phyloP scores from a whole-genome alignment of 2,329 filamentous ascomycete genomes.

The Talaromyces sp. region DNA sequence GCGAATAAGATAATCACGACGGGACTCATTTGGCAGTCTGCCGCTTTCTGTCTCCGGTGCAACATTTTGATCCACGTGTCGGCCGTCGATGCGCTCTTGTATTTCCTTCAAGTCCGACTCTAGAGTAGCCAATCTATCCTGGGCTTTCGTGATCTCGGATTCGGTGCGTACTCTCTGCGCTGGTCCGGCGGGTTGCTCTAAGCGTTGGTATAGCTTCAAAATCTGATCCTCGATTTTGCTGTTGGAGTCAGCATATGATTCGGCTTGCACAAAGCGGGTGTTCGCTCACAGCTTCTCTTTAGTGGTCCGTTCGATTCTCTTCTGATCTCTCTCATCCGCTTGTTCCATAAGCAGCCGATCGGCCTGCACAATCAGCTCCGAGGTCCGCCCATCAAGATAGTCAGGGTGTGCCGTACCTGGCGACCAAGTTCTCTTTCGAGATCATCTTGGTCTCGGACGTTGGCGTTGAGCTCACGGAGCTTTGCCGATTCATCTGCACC shows the following conservation, averaged over 20 bases:
- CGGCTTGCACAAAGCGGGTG: neutral
- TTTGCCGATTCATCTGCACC: slow-evolving; percentile 51
- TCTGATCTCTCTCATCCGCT: slow-evolving; percentile 59
- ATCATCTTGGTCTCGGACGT: slow-evolving; percentile 81
- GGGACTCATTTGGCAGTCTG: slow-evolving; percentile 71
- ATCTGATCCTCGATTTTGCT: slow-evolving; percentile 62
- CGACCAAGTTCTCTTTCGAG: slow-evolving; percentile 78
- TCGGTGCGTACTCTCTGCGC: slow-evolving; percentile 42
- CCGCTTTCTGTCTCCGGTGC: slow-evolving; percentile 40
- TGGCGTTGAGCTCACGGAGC: slow-evolving; percentile 59
- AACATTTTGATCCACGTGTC: slow-evolving; percentile 55
- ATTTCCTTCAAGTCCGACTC: slow-evolving; percentile 75
- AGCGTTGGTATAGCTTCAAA: slow-evolving; percentile 52
- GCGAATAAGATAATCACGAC: slow-evolving; percentile 84
- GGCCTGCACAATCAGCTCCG: slow-evolving; percentile 33
- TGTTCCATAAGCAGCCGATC: slow-evolving; percentile 57
- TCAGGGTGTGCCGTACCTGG: slow-evolving; percentile 35
- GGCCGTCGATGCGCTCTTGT: slow-evolving; percentile 70
- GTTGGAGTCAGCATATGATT: neutral
- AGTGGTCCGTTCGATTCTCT: slow-evolving; percentile 55
- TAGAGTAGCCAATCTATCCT: slow-evolving; percentile 59
- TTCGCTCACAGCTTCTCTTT: slow-evolving; percentile 41
- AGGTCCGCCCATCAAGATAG: neutral
- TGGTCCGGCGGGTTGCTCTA: slow-evolving; percentile 51
- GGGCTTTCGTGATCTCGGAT: slow-evolving; percentile 59